These are phyloP conservation scores for Akanthomyces uredinophilus DNA, from an alignment of 2,329 filamentous ascomycete genomes.

Conservation along the genomic window DNA sequence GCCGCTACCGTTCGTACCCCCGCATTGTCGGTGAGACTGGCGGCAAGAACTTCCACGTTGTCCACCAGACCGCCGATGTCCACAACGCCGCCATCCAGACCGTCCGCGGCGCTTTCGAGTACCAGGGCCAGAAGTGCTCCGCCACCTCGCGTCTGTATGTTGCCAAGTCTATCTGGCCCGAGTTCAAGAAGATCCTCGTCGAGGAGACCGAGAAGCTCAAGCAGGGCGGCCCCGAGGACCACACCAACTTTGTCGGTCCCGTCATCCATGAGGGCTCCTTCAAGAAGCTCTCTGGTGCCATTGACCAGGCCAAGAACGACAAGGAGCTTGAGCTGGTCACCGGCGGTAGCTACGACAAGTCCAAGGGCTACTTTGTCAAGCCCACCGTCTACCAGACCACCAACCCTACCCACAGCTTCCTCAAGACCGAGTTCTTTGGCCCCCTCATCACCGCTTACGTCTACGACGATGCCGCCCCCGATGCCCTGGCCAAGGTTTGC, in stretches of 20 bases:
- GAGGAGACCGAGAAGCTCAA: slow-evolving; percentile 66
- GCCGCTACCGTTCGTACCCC: slow-evolving; percentile 78
- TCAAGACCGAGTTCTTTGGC: slow-evolving; percentile 77
- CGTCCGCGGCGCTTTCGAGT: slow-evolving; percentile 83
- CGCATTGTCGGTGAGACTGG: slow-evolving; percentile 87
- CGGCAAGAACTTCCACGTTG: slow-evolving; percentile 88
- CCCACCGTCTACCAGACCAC: slow-evolving; percentile 76
- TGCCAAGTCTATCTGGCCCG: slow-evolving; percentile 66
- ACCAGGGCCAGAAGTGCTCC: slow-evolving; percentile 87
- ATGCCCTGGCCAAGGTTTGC: slow-evolving; percentile 55
- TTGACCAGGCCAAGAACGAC: slow-evolving; percentile 76
- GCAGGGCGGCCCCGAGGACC: slow-evolving; percentile 63
- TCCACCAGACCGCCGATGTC: slow-evolving; percentile 73
- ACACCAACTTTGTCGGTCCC: slow-evolving; percentile 77
- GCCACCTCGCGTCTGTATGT: slow-evolving; percentile 78
- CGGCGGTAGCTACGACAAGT: slow-evolving; percentile 72
- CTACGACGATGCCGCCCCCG: slow-evolving; percentile 62
- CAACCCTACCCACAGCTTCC: slow-evolving; percentile 67
- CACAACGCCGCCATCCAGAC: slow-evolving; percentile 76
- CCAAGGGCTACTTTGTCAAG: slow-evolving; percentile 76
- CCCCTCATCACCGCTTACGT: slow-evolving; percentile 70
- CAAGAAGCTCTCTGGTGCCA: slow-evolving; percentile 71
- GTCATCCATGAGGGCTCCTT: slow-evolving; percentile 81
- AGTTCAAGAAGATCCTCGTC: slow-evolving; percentile 63
- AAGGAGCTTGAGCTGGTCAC: slow-evolving; percentile 64